Conservation (phyloP, 2,329 filamentous ascomycete genomes). For the Cercospora sp. region DNA sequence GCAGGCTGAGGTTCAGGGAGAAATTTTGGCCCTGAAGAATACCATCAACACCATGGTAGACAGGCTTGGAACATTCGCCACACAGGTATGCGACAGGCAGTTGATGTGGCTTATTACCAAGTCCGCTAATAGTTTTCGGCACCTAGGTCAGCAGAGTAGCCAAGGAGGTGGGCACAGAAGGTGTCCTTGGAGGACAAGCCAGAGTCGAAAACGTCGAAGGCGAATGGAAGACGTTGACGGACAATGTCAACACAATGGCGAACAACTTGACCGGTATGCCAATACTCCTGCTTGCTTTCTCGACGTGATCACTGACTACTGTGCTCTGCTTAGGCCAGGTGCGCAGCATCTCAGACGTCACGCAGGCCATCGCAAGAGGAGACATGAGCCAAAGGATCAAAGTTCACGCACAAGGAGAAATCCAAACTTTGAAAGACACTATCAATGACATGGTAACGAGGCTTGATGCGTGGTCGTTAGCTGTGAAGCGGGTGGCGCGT, state of each 20-base stretch:
- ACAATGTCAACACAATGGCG: constrained; percentile 69
- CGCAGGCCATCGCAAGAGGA: constrained; percentile 90
- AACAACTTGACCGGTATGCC: constrained; percentile 56
- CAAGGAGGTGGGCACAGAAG: constrained; percentile 64
- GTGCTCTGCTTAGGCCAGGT: constrained; percentile 56
- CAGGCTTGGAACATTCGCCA: constrained; percentile 63
- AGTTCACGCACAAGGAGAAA: constrained; percentile 92
- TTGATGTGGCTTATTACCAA: neutral
- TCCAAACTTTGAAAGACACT: constrained; percentile 88
- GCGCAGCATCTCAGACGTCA: constrained; percentile 88
- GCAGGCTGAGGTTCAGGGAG: constrained; percentile 54
- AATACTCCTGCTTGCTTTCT: neutral
- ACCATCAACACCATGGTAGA: constrained; percentile 75
- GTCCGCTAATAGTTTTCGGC: neutral
- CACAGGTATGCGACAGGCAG: constrained; percentile 38
- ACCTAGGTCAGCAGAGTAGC: constrained; percentile 63
- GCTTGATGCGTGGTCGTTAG: constrained; percentile 91
- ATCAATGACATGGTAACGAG: constrained; percentile 99
- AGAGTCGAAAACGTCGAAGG: constrained; percentile 66
- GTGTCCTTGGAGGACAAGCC: constrained; percentile 64
- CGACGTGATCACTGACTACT: neutral
- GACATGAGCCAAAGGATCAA: constrained; percentile 96
- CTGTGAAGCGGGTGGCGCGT: constrained; percentile 91
- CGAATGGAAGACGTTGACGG: constrained; percentile 67
- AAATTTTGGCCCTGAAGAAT: constrained; percentile 70